These are phyloP conservation scores for Xylaria sp. DNA, from an alignment of 2,329 filamentous ascomycete species.

Conservation along the genomic window DNA sequence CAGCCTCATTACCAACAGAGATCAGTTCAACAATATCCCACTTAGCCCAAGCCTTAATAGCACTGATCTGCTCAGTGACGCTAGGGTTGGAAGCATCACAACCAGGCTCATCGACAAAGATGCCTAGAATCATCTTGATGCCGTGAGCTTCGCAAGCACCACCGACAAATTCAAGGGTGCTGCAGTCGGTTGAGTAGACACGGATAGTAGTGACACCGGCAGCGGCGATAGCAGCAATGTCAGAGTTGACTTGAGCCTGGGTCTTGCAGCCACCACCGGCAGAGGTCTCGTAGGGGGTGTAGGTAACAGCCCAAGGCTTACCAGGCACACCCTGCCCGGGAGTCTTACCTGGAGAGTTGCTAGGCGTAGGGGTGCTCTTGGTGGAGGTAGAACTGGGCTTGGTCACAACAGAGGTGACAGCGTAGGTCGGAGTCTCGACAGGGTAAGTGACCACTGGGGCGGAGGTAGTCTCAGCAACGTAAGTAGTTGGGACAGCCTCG, in stretches of 20 bases:
- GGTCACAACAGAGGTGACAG: conserved; percentile 21
- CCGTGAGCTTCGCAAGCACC: conserved; percentile 72
- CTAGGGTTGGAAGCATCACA: conserved; percentile 68
- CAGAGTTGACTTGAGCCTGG: conserved; percentile 64
- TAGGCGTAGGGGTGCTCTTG: conserved; percentile 40
- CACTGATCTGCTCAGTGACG: conserved; percentile 77
- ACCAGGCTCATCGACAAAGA: conserved; percentile 79
- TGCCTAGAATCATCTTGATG: conserved; percentile 84
- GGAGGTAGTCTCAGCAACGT: conserved; percentile 27
- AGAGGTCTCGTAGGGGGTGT: conserved; percentile 75
- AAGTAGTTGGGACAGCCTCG: conserved; percentile 32
- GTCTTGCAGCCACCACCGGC: conserved; percentile 72
- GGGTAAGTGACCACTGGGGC: conserved; percentile 28
- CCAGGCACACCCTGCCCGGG: conserved; percentile 54
- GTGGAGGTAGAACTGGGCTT: conserved; percentile 38
- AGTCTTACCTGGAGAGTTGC: conserved; percentile 53
- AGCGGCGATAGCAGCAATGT: conserved; percentile 70
- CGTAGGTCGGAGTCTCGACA: conserved; percentile 38
- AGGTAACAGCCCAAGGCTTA: conserved; percentile 79
- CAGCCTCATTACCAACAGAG: conserved; percentile 90
- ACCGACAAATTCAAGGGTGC: conserved; percentile 80
- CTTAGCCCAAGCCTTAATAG: conserved; percentile 77
- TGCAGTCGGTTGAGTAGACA: conserved; percentile 93
- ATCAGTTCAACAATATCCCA: conserved; percentile 83
- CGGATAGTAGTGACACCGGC: conserved; percentile 79